A percentile compares a stretch with the other conserved stretches of the same genome.
phyloP scores from a whole-genome alignment of 306 rosid genomes.

The Cicer yamashitae region DNA sequence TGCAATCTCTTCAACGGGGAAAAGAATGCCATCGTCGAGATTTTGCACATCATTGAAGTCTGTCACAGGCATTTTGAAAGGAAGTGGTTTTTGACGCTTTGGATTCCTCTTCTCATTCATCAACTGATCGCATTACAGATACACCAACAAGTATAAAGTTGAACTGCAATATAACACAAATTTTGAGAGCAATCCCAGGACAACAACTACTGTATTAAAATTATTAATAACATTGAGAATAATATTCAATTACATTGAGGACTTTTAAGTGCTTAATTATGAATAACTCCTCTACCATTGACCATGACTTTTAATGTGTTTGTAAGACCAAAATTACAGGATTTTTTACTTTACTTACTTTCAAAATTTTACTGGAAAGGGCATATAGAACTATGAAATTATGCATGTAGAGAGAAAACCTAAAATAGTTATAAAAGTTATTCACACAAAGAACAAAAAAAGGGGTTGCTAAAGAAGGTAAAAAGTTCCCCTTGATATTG shows the following conservation, averaged over 20 bases:
- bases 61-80: slow-evolving; percentile 74
- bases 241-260: slow-evolving; percentile 33
- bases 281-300: slow-evolving; percentile 16
- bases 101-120: slow-evolving; percentile 66
- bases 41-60: slow-evolving; percentile 58
- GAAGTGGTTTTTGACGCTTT: slow-evolving; percentile 66
- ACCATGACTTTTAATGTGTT: slow-evolving; percentile 13
- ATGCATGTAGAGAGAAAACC: slow-evolving; percentile 13
- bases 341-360: not conserved
- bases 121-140: slow-evolving; percentile 80
- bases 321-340: not conserved
- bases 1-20: slow-evolving; percentile 89
- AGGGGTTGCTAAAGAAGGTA: slow-evolving; percentile 6
- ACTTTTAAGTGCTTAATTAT: not conserved
- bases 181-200: slow-evolving; percentile 37
- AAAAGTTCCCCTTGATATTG: slow-evolving; percentile 36
- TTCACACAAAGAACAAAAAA: not conserved
- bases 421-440: slow-evolving; percentile 4
- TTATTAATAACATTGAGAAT: slow-evolving; percentile 5
- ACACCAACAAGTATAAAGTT: slow-evolving; percentile 39
- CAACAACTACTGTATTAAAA: slow-evolving; percentile 13
- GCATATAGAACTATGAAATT: slow-evolving; percentile 13
- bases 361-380: not conserved
- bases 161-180: slow-evolving; percentile 47
- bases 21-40: slow-evolving; percentile 61